Evolutionary conservation across 2,329 filamentous ascomycete species (phyloP), one percentile per base, ranked within the genome.

Genomic region (Exophiala calicioides): DNA sequence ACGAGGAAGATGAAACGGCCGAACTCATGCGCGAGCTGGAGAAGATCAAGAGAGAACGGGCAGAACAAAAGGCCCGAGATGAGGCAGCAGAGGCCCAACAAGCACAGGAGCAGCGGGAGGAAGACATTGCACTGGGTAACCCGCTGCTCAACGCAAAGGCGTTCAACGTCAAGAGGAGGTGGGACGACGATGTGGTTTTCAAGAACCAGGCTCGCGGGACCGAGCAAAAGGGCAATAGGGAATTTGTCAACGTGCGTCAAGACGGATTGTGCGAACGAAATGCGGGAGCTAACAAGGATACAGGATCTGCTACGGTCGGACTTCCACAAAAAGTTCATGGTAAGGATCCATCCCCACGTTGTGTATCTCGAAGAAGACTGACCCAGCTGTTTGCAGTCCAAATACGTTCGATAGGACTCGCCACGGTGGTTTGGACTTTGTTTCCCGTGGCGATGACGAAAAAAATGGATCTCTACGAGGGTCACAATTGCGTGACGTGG

Each of bases 151-250:
- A 97, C 59, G 65, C 78, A 39, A 87, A 88, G 65, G 90, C 95
- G 59, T 97, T 94, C 66, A 90, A 85, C 48, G 84, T 96, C 62
- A 96, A 95, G 56, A 61, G 65, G 9, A 73, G 90, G 59, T 98
- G 93, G 93, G 93, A 98, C 60, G 93, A 98, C 61, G 93, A 98
- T 65, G 93, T 98, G 9, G 90, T 98, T 2, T 98, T 98, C 73
- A 97, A 95, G 75, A 98, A 98, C 68, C 93, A 98, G 72, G 93
- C 91, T 24, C 80, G 93, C 49, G 93, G 91, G 6, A 95, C 90
- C 0, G 91, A 97, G 64, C 89, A 96, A 54, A 90, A 85, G 74
- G 83, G 85, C 54, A 90, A 86, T 74, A 90, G 85, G 74, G 90
- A 95, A 69, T 98, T 98, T 71, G 90, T 98, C 68, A 98, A 98